Evolutionary conservation across 352 stramenopile species (phyloP), one percentile per base, ranked within the genome.

Genomic region (Blastocystis sp.): DNA sequence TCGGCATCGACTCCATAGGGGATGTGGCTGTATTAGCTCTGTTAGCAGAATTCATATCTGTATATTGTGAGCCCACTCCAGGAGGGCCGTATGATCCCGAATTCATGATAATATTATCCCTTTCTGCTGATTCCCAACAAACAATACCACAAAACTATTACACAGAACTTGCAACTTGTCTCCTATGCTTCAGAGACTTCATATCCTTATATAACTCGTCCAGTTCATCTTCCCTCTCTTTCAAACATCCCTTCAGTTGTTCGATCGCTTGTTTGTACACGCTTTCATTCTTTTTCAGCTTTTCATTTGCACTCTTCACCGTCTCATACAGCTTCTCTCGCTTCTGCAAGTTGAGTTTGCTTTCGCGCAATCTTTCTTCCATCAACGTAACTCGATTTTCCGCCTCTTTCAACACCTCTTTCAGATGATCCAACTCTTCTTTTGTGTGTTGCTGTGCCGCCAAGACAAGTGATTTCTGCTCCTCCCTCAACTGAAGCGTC

Each of bases 191-290:
- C 39, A 64, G 47, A n/a, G 26, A 39, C 39, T 68, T 84, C 73
- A 84, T 84, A 54, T 45, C 50, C 43, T 45, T 84, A 84, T 84
- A 84, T 43, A 84, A 20, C 54, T 84, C 73, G 41, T 64, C 55
- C n/a, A 84, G 56, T 23, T 84, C 73, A 13, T 45, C 15, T 45
- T 84, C 73, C 8, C 73, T 50, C 3, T 69, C 73, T 34, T 68
- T 84, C 34, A 61, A 23, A 64, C 45, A 68, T 23, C 50, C 45
- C 47, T 69, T 66, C 39, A 84, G 15, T 43, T 84, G 43, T n/a
- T 59, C 73, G 41, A 84, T 84, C 26, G 53, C 73, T 34, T 64
- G 13, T 45, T 68, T 66, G 29, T 84, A 84, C 54, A 84, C 50
- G 3, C 56, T 55, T 45, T 84, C 73, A 45, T 84, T 84, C 56